Base-by-base conservation (phyloP, 805 yeast genomes). In the Ogataea saltuana region DNA sequence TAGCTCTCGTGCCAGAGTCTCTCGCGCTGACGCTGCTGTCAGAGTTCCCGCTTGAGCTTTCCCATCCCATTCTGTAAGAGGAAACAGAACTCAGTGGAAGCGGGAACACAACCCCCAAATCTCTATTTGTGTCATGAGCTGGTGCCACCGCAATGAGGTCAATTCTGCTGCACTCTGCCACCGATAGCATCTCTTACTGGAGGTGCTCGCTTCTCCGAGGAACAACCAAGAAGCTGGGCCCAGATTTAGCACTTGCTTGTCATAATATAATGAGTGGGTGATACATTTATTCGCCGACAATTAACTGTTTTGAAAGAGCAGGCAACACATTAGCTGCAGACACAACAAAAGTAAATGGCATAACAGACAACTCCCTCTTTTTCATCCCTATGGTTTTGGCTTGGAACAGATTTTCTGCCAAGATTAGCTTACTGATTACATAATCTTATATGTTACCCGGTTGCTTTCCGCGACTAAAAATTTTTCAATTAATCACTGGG, bases 161-260 rank as follows among this genome's bases (percentile, higher is more conserved):
- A 13, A 19, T 27, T 7, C 19, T 33, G 28, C 22, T 13, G 6
- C n/a, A 22, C 6, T 33, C 28, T 15, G 28, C 36, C 27, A 22
- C 28, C 20, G 36, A 33, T n/a, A 33, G 36, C 36, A 33, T 33
- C 28, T 25, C n/a, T n/a, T n/a, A n/a, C n/a, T n/a, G n/a, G n/a
- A n/a, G n/a, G n/a, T n/a, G n/a, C n/a, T n/a, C n/a, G n/a, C n/a
- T n/a, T n/a, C n/a, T n/a, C n/a, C n/a, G n/a, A n/a, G n/a, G n/a
- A n/a, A n/a, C n/a, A n/a, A n/a, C n/a, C n/a, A n/a, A n/a, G n/a
- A n/a, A n/a, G n/a, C n/a, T n/a, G n/a, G n/a, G n/a, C n/a, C n/a
- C n/a, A n/a, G n/a, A n/a, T n/a, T n/a, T n/a, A n/a, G 10, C 26
- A 22, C 26, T 22, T 22, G n/a, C 28, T 11, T 11, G 28, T 26